Conservation (phyloP, 2,329 filamentous ascomycete species). For the Septoria petroselini region DNA sequence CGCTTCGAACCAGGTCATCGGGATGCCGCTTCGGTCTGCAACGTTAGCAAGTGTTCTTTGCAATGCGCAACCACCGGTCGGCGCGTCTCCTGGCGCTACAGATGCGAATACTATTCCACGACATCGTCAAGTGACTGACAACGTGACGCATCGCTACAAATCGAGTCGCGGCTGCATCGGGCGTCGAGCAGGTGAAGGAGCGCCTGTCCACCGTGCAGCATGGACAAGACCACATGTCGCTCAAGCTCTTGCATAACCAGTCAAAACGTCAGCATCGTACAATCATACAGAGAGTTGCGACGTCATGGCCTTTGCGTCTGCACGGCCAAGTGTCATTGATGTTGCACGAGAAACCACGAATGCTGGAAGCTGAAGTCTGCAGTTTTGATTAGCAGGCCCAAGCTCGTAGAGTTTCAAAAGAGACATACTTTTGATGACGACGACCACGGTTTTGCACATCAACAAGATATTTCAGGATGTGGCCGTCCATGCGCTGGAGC, state of each 20-base stretch:
- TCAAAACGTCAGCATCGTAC: no score
- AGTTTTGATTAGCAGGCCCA: conserved; percentile 2
- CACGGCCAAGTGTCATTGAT: no score
- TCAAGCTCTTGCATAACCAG: no score
- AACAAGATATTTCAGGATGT: no score
- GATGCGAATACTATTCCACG: conserved; percentile 4
- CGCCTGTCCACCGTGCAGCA: no score
- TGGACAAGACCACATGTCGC: no score
- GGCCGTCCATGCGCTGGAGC: no score
- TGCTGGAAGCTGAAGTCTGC: neutral
- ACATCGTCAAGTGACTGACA: conserved; percentile 21
- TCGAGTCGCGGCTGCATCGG: conserved; percentile 11
- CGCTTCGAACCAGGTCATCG: conserved; percentile 26
- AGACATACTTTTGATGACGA: neutral
- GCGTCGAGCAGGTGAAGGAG: no score
- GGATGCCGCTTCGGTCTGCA: conserved; percentile 11
- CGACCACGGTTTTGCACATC: no score
- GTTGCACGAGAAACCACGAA: no score
- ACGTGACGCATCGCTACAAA: conserved; percentile 21
- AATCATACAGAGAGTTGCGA: no score
- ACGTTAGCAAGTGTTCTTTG: conserved; percentile 14
- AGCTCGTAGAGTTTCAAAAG: conserved; percentile 19
- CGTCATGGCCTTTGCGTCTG: no score
- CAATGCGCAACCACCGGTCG: conserved; percentile 8
- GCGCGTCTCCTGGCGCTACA: conserved; percentile 13